A percentile compares a stretch with the other conserved stretches of the same genome.
Conservation (phyloP, 1,139 yeast genomes). For the Hemisphaericaspora lyxosophila region DNA sequence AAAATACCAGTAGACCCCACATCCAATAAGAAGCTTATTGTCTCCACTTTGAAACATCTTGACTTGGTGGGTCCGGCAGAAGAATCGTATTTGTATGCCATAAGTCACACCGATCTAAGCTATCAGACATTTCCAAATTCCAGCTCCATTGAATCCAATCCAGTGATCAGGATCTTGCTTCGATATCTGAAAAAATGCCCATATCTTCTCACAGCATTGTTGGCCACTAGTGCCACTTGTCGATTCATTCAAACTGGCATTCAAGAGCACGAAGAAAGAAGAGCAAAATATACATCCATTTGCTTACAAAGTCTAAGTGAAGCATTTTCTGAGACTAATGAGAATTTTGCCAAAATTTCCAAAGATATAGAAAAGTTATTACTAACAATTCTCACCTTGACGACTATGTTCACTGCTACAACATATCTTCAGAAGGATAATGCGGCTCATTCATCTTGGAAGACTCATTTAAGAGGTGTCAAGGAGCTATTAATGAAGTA, state of each 20-base stretch:
- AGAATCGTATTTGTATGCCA: conserved; percentile 28
- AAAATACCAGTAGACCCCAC: conserved; percentile 15
- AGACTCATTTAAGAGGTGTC: conserved; percentile 41
- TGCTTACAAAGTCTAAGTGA: conserved; percentile 34
- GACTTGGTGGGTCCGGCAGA: conserved; percentile 29
- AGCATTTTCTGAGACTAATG: conserved; percentile 27
- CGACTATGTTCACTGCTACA: conserved; percentile 39
- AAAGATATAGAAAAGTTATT: conserved; percentile 38
- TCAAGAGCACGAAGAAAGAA: conserved; percentile 27
- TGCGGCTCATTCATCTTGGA: conserved; percentile 28
- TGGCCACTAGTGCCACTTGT: conserved; percentile 41
- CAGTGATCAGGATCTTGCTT: conserved; percentile 33
- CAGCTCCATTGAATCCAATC: conserved; percentile 34
- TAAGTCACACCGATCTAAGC: conserved; percentile 30
- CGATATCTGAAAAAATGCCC: conserved; percentile 37
- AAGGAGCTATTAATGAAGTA: conserved; percentile 39
- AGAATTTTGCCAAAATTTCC: conserved; percentile 15
- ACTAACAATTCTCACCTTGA: conserved; percentile 37
- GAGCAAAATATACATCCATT: conserved; percentile 31
- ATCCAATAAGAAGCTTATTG: conserved; percentile 23
- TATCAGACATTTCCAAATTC: conserved; percentile 42
- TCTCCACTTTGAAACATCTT: conserved; percentile 24
- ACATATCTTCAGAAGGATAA: conserved; percentile 9
- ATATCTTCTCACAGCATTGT: conserved; percentile 33
- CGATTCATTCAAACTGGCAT: conserved; percentile 36